These are phyloP conservation scores for Picea mariana DNA, from an alignment of 83 land plant genomes.

Conservation along the genomic window DNA sequence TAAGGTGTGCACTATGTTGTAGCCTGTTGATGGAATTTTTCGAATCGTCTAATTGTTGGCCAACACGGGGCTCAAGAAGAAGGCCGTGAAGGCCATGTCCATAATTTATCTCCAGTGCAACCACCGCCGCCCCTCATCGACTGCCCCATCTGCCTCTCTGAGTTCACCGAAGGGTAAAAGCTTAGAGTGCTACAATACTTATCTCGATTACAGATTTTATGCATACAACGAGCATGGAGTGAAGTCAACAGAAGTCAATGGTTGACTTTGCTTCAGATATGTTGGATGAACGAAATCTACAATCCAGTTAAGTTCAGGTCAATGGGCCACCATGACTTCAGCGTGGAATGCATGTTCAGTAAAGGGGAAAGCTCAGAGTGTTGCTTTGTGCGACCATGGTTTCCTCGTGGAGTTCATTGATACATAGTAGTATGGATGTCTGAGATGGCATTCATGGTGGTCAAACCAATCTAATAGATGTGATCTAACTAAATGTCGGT, in stretches of 20 bases:
- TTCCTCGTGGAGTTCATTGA: conserved; percentile 37
- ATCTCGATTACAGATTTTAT: no score
- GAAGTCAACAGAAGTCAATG: no score
- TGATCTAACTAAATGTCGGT: no score
- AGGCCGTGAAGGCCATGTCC: conserved; percentile 4
- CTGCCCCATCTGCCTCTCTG: conserved; percentile 33
- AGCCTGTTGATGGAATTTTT: conserved; percentile 23
- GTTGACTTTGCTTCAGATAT: no score
- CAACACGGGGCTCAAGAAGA: conserved; percentile 2
- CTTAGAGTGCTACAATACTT: conserved; percentile 28
- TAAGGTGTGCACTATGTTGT: conserved; percentile 53
- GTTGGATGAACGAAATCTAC: no score
- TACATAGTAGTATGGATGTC: not conserved
- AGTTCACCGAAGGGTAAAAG: conserved; percentile 29
- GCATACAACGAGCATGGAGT: no score
- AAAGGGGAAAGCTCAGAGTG: no score
- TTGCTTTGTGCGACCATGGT: conserved; percentile 26
- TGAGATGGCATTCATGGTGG: no score
- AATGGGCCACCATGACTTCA: no score
- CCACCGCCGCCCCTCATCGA: conserved; percentile 10
- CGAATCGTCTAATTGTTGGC: conserved; percentile 3
- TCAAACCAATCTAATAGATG: no score
- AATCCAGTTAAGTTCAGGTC: no score
- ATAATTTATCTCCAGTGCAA: not conserved
- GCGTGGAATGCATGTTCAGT: no score